phyloP scores from a whole-genome alignment of 192 early-diverging fungal species.

The Coemansia sp. region DNA sequence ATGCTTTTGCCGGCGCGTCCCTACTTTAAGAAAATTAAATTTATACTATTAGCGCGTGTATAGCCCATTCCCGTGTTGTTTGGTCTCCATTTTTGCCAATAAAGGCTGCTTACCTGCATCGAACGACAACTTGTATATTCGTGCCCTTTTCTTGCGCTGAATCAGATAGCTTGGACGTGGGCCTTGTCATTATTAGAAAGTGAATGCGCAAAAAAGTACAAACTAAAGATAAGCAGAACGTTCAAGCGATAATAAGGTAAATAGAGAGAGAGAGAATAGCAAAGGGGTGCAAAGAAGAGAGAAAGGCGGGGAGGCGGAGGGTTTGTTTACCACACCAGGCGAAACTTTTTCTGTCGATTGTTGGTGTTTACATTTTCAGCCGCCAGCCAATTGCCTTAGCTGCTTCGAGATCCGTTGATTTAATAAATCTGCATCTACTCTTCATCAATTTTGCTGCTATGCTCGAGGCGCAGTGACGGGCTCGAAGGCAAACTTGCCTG shows the following conservation, averaged over 20 bases:
- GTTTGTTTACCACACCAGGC: conserved; percentile 2
- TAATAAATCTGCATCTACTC: too few relatives aligned
- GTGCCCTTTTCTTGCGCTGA: conserved; percentile 60
- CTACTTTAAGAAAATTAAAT: too few relatives aligned
- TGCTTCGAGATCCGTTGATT: too few relatives aligned
- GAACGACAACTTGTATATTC: conserved; percentile 82
- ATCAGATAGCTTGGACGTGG: conserved; percentile 12
- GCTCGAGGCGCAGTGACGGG: not conserved
- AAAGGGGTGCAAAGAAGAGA: conserved; percentile 10
- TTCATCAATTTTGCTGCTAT: too few relatives aligned
- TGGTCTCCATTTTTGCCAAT: not conserved
- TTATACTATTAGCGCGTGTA: too few relatives aligned
- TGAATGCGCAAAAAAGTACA: not conserved
- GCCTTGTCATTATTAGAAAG: conserved; percentile 4
- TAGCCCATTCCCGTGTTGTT: not conserved
- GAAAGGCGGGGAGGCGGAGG: not conserved
- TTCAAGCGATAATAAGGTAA: not conserved
- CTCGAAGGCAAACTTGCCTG: conserved; percentile 44
- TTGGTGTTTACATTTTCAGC: conserved; percentile 2
- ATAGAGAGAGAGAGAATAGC: conserved; percentile 13
- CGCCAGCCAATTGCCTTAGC: too few relatives aligned
- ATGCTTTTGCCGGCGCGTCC: conserved; percentile 11
- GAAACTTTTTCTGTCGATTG: not conserved
- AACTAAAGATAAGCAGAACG: not conserved
- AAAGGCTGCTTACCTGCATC: conserved; percentile 65